Evolutionary conservation across 768 basidiomycete species (phyloP).

Genomic region (Leccinum boreale): DNA sequence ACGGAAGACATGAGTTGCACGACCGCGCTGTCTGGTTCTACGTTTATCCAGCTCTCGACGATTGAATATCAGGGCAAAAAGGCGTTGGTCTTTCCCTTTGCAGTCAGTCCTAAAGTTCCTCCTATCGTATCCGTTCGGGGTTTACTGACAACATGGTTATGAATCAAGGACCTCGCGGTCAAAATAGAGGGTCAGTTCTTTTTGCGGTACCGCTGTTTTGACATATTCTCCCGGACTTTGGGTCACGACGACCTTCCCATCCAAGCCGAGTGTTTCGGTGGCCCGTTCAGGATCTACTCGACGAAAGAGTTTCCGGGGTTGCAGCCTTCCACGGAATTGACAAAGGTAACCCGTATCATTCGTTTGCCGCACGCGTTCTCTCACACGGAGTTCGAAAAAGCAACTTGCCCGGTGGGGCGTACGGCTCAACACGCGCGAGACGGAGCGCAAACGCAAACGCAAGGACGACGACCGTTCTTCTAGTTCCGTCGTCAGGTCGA

Average conservation of each 20-base stretch:
- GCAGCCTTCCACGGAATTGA: constrained; percentile 64
- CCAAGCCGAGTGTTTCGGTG: constrained; percentile 65
- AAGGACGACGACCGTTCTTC: constrained; percentile 17
- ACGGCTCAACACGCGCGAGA: constrained; percentile 36
- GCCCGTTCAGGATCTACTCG: constrained; percentile 64
- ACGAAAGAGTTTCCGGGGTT: constrained; percentile 76
- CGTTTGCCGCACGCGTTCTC: background rate
- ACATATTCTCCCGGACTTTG: constrained; percentile 44
- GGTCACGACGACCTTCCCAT: constrained; percentile 36
- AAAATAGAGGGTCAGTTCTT: constrained; percentile 63
- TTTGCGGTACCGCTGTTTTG: constrained; percentile 70
- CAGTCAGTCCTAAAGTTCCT: constrained; percentile 35
- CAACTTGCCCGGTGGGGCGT: constrained; percentile 35
- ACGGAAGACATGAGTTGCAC: constrained; percentile 46
- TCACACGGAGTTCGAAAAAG: constrained; percentile 14
- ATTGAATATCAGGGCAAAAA: constrained; percentile 54
- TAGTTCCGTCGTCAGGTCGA: constrained; percentile 4
- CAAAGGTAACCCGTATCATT: constrained; percentile 41
- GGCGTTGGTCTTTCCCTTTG: constrained; percentile 60
- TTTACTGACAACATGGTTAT: no score
- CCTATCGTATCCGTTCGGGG: no score
- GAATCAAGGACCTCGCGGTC: constrained; percentile 61
- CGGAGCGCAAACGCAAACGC: constrained; percentile 35
- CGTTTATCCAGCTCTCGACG: constrained; percentile 52
- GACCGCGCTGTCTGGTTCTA: constrained; percentile 56